Percentiles rank a stretch among this genome's conserved stretches.
Conservation (phyloP, 2,329 filamentous ascomycete genomes). For the Chrysoporthe cubensis region DNA sequence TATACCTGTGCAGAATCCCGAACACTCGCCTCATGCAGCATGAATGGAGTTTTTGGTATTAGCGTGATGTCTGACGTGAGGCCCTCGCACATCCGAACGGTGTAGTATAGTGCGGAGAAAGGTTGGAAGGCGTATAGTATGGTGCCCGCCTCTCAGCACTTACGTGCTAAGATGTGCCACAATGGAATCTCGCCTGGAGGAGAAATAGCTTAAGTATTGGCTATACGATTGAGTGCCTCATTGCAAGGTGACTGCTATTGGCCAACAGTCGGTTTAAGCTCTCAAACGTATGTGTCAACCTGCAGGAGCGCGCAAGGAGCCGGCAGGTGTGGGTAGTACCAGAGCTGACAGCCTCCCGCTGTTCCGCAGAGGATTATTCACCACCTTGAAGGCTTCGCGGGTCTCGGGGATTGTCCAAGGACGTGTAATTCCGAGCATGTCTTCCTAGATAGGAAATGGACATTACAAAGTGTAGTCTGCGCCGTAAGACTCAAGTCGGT, state of each 20-base stretch:
- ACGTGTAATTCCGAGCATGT: not conserved
- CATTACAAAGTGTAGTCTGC: not conserved
- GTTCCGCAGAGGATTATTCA: not conserved
- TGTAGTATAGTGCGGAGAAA: not conserved
- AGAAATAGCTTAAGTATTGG: not conserved
- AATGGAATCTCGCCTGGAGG: not conserved
- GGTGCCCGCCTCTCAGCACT: not conserved
- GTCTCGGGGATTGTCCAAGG: not conserved
- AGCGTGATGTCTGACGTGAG: not conserved
- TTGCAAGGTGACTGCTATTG: not conserved
- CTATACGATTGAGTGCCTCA: not conserved
- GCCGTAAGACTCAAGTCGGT: not conserved
- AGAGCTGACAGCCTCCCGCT: not conserved
- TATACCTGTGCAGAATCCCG: not conserved
- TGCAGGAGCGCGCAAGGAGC: not conserved
- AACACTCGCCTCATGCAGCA: not conserved
- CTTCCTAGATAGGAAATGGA: not conserved
- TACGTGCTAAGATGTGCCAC: not conserved
- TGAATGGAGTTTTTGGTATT: not conserved
- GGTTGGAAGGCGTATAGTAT: not conserved
- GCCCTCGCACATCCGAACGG: not conserved
- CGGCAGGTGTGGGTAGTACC: not conserved
- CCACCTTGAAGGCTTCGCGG: not conserved
- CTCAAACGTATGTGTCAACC: conserved; percentile 1
- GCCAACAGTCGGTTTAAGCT: not conserved